Evolutionary conservation across 345 rosid genomes (phyloP), one percentile per base, ranked within the genome.

Genomic region (Garcia nutans): DNA sequence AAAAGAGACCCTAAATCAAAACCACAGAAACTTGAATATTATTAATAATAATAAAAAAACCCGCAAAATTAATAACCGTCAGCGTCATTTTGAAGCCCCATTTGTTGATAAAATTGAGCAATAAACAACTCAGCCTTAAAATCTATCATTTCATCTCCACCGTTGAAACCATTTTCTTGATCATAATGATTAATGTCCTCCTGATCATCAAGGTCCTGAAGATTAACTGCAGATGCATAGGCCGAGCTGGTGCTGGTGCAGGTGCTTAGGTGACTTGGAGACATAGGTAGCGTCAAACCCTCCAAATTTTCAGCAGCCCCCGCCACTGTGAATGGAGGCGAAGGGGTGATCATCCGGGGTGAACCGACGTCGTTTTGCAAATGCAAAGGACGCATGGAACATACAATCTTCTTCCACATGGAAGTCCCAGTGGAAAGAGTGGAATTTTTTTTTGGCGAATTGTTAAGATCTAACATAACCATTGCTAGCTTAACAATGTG

Each of bases 401-500:
- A 71, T 23, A 80, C 28, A 52, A 76, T 19, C 11, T 64, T 71
- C 63, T 59, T 66, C 83, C 54, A 72, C 26, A 58, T 81, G 0
- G 82, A 65, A 19, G 71, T 77, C 42, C 54, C 76, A 56, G 80
- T 77, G 7, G 58, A 16, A 0, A 68, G 41, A 37, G 41, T 37
- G 68, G 55, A 78, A 41, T 70, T 84, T 45, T 24, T 89, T 78
- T 13, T 88, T 81, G 56, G 81, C 86, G 86, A 66, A 56, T 77
- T 76, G 23, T 12, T 50, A 1, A 77, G 77, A 52, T 84, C 82
- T 8, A 90, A 55, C 86, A 89, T 77, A 79, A 71, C 81, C 74
- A 89, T 54, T 4, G 87, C 86, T 2, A 74, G 83, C 84, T 83
- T 82, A 64, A 92, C n/a, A 28, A 92, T 5, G 70, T 82, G 80